Evolutionary conservation across 495 filamentous ascomycete species (phyloP).

Genomic region (Zalerion maritima): DNA sequence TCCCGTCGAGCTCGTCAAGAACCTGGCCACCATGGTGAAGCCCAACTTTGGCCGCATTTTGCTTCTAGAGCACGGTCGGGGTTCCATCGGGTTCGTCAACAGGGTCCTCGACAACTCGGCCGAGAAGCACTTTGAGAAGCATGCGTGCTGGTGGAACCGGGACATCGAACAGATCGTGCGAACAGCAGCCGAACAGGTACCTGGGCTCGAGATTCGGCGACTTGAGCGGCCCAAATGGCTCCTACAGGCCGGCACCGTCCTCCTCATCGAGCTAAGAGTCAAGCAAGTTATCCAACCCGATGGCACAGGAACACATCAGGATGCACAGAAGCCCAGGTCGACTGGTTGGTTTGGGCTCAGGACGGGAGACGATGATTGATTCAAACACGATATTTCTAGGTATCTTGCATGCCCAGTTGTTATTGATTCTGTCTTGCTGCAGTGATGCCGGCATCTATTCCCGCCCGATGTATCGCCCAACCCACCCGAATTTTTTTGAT

Average conservation of each 20-base stretch:
- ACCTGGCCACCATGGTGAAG: conserved; percentile 35
- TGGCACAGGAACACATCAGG: too few relatives aligned
- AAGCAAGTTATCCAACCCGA: conserved; percentile 3
- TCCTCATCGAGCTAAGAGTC: conserved; percentile 29
- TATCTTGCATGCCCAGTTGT: too few relatives aligned
- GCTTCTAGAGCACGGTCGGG: conserved; percentile 83
- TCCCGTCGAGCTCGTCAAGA: conserved; percentile 51
- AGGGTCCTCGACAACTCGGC: conserved; percentile 61
- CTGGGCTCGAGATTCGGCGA: conserved; percentile 62
- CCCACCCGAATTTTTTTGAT: too few relatives aligned
- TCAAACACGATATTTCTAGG: too few relatives aligned
- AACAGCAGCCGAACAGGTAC: conserved; percentile 36
- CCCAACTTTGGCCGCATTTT: conserved; percentile 56
- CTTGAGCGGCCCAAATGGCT: conserved; percentile 48
- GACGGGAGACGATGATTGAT: too few relatives aligned
- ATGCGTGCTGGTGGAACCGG: conserved; percentile 96
- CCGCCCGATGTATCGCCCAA: too few relatives aligned
- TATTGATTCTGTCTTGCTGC: too few relatives aligned
- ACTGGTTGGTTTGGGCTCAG: too few relatives aligned
- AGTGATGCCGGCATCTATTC: too few relatives aligned
- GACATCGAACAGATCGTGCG: conserved; percentile 69
- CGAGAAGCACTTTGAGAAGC: conserved; percentile 58
- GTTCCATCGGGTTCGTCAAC: conserved; percentile 66
- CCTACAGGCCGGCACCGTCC: conserved; percentile 56
- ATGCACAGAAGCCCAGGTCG: too few relatives aligned